Evolutionary conservation across 805 yeast genomes (phyloP), one percentile per base, ranked within the genome.

Genomic region (Komagataella ulmi): DNA sequence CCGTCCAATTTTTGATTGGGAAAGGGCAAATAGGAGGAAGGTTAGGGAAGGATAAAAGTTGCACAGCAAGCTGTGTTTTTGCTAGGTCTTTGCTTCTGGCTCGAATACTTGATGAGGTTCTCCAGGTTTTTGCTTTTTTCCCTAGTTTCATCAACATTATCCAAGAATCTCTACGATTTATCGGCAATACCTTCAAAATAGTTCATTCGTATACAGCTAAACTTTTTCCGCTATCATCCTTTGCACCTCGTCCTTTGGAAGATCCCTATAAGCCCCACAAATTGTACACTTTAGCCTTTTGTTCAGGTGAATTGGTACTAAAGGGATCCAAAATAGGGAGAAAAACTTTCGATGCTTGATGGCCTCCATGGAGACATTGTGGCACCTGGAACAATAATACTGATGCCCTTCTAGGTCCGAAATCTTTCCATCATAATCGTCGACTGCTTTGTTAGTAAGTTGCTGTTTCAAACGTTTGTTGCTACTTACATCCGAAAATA

Each of bases 321-420:
- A 5, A 7, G 66, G 66, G 24, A 63, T 52, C 48, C 57, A 60
- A 46, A 58, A 63, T 12, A 63, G 47, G 10, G 62, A 52, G 45
- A 63, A 53, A 46, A 57, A 63, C 45, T 54, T 55, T 47, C 49
- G 50, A 46, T 57, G 57, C 52, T 61, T 57, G 17, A 60, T 52
- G 18, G 54, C 57, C 17, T 49, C 47, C 64, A 63, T 59, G 3
- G 64, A 54, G 7, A 51, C 49, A 54, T 63, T 63, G 48, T 63
- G 65, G 49, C 66, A 63, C 47, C 57, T 50, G 21, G 60, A 61
- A 47, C 66, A 63, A 36, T 55, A 54, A 24, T 57, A 57, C 4
- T 49, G 53, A 30, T 17, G 49, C 6, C 40, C 40, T 30, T 30
- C 40, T 30, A 30, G 40, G 40, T 30, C 40, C 3, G 40, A 30